These are phyloP conservation scores for Polychytrium aggregatum DNA, from an alignment of 192 early-diverging fungal genomes.

Conservation along the genomic window DNA sequence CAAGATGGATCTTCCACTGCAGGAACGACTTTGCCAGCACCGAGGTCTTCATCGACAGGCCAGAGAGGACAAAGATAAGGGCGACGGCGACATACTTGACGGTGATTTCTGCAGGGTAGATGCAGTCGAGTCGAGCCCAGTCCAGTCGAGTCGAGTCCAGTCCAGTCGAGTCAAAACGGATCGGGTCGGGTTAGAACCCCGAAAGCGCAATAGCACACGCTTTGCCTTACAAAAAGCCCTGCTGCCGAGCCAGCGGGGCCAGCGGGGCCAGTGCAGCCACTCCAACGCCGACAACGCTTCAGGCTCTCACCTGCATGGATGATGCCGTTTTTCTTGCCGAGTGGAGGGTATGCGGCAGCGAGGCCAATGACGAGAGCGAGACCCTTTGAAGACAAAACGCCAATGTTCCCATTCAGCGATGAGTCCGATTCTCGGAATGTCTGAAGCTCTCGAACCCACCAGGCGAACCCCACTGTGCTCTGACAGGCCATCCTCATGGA, in stretches of 20 bases:
- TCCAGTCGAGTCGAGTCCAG: background rate
- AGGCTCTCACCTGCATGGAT: constrained; percentile 7
- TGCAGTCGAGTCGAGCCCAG: constrained; percentile 9
- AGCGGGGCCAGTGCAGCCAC: background rate
- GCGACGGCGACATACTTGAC: constrained; percentile 56
- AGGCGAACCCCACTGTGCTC: too few species aligned
- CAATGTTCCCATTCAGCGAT: background rate
- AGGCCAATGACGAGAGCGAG: constrained; percentile 51
- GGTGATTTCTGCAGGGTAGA: constrained; percentile 44
- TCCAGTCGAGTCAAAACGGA: too few species aligned
- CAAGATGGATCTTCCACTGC: constrained; percentile 46
- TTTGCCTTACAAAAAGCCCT: too few species aligned
- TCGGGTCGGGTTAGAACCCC: too few species aligned
- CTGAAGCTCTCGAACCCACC: too few species aligned
- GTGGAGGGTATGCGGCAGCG: constrained; percentile 43
- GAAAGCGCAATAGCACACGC: too few species aligned
- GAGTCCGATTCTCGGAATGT: too few species aligned
- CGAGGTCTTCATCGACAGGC: constrained; percentile 45
- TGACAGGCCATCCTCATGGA: too few species aligned
- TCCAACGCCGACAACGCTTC: background rate
- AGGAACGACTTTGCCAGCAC: constrained; percentile 38
- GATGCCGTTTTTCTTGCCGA: constrained; percentile 37
- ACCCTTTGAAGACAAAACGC: constrained; percentile 24
- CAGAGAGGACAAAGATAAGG: constrained; percentile 54
- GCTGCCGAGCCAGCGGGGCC: too few species aligned